Conservation (phyloP, 2,329 filamentous ascomycete species). For the Phialocephala subalpina region DNA sequence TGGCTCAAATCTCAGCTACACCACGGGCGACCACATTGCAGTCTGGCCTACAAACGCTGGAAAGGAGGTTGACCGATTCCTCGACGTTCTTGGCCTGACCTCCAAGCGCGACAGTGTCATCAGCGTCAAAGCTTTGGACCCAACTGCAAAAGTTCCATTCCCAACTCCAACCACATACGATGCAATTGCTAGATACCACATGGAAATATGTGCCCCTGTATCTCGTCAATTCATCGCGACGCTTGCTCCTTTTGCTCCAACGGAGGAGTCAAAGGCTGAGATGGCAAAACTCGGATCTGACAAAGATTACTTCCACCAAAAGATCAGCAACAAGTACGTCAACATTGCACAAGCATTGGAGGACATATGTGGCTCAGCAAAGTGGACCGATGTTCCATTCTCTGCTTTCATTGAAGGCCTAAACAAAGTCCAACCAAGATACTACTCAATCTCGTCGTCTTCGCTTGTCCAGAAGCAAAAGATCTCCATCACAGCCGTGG, state of each 20-base stretch:
- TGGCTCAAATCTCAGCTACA: conserved; percentile 89
- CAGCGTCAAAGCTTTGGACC: conserved; percentile 88
- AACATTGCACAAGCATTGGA: conserved; percentile 90
- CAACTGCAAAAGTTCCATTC: conserved; percentile 97
- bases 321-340: conserved; percentile 81
- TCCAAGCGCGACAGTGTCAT: conserved; percentile 85
- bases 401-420: conserved; percentile 93
- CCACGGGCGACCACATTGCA: conserved; percentile 96
- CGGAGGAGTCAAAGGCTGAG: conserved; percentile 84
- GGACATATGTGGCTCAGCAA: conserved; percentile 73
- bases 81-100: conserved; percentile 78
- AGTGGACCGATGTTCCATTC: conserved; percentile 89
- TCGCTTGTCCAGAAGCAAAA: conserved; percentile 93
- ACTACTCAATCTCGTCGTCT: conserved; percentile 99
- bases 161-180: conserved; percentile 97
- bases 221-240: conserved; percentile 94
- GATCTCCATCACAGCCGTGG: conserved; percentile 93
- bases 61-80: conserved; percentile 88
- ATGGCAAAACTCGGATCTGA: conserved; percentile 89
- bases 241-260: conserved; percentile 88
- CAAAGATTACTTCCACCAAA: conserved; percentile 93
- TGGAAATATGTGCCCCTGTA: conserved; percentile 94
- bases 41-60: conserved; percentile 97
- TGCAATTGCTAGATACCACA: conserved; percentile 90
- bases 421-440: conserved; percentile 94